Percentiles rank a stretch among this genome's conserved stretches.
phyloP scores from a whole-genome alignment of 306 rosid species.

The Crotalaria pallida region DNA sequence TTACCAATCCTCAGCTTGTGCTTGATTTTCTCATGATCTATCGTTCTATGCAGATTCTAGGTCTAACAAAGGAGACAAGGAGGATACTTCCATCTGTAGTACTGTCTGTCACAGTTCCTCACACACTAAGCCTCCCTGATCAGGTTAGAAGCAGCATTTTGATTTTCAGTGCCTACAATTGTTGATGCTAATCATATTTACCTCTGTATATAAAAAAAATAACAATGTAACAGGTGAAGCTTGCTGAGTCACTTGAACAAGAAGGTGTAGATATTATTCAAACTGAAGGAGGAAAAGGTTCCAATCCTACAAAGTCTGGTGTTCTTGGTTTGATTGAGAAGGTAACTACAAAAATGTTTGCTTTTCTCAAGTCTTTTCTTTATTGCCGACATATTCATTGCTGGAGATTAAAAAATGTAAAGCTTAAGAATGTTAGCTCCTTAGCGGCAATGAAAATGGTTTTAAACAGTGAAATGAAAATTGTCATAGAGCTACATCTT shows the following conservation, averaged over 20 bases:
- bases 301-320: slow-evolving; percentile 75
- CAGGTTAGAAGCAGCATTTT: slow-evolving; percentile 49
- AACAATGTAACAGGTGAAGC: slow-evolving; percentile 57
- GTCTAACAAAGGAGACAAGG: slow-evolving; percentile 69
- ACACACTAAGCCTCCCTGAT: slow-evolving; percentile 87
- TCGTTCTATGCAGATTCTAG: slow-evolving; percentile 51
- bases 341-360: slow-evolving; percentile 33
- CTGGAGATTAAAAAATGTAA: background rate
- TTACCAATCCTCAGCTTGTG: background rate
- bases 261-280: slow-evolving; percentile 88
- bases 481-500: background rate
- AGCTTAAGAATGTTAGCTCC: background rate
- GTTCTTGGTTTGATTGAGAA: slow-evolving; percentile 91
- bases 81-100: slow-evolving; percentile 66
- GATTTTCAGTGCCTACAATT: background rate
- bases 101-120: slow-evolving; percentile 89
- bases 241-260: slow-evolving; percentile 76
- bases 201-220: slow-evolving; percentile 1
- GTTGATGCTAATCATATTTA: background rate
- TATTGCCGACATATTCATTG: background rate
- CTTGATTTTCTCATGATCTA: background rate
- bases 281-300: slow-evolving; percentile 93
- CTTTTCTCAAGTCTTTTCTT: background rate
- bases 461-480: background rate
- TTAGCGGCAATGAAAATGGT: background rate